Base-by-base conservation (phyloP, 2,329 filamentous ascomycete species). In the Scedosporium dehoogii region DNA sequence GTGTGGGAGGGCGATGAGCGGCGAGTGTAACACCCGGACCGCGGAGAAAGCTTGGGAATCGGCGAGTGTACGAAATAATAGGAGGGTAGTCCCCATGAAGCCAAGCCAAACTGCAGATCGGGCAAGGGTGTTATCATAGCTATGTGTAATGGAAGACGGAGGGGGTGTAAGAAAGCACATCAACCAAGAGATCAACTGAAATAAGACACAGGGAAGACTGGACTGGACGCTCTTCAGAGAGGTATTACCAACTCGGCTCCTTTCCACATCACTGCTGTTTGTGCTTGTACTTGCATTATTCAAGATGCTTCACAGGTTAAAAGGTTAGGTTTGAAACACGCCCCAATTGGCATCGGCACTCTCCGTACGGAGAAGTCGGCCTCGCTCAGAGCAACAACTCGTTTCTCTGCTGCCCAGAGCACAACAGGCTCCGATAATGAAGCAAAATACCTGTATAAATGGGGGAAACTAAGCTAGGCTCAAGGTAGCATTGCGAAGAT, bases 21-120 rank as follows among this genome's bases (percentile, higher is more conserved):
- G 48, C 25, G 48, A 29, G 44, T 60, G 59, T 60, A 60, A 60
- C 59, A 60, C 33, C 59, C 16, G 59, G 42, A 23, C 51, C 44
- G 18, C 23, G 51, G 51, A 51, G 59, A 51, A 53, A 44, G 33
- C 33, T 38, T 59, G 42, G 42, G 41, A 44, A 51, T 33, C 16
- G 14, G 59, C 12, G 25, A 41, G 38, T 33, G 18, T n/a, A 25
- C 12, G 57, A 38, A 29, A 10, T 23, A 12, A 23, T 33, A 16
- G 56, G 56, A 27, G 29, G 56, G 58, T 1, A 9, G 38, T 23
- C 38, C 27, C 57, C 57, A 58, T 46, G 41, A 23, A 4, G 6
- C 44, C 9, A 53, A 33, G 59, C 23, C 33, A 27, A 25, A 55
- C 12, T 38, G 58, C 58, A 33, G 29, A 60, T 51, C 27, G 42